Base-by-base conservation (phyloP, 306 rosid species). In the Corylus avellana region DNA sequence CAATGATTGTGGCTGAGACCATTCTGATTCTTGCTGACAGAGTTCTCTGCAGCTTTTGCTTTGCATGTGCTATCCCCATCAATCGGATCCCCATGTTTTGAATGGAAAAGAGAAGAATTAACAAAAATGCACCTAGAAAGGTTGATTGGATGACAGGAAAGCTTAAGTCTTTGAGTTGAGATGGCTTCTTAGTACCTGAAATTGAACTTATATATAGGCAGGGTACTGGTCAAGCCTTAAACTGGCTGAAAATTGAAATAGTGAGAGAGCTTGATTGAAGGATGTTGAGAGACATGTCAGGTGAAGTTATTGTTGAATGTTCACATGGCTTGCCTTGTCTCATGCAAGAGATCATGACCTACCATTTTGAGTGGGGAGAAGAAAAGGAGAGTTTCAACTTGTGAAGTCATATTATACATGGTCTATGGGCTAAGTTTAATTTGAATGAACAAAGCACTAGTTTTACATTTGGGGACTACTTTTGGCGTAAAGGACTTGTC, bases 201-300 rank as follows among this genome's bases (percentile, higher is more conserved):
- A 1, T 29, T 29, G 1, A 29, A 29, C 69, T 77, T 81, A 82
- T 59, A 82, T 59, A 83, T 77, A 46, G 82, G 78, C 61, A 44
- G 77, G 27, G 77, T 29, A 22, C 22, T 22, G 32, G 32, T 77
- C 25, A 78, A 75, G 70, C 27, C 67, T 47, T 77, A 44, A 70
- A 39, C 39, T 82, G 32, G 74, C 32, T 29, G 32, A 29, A 29
- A 29, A 50, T 27, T 71, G 74, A 72, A 70, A 70, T 20, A 71
- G 79, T 49, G 77, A 61, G 85, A 67, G 59, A 67, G 59, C 53
- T 67, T 47, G 56, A 75, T 3, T 68, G 72, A 50, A 85, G 88
- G 90, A 91, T 82, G 89, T 83, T 77, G 75, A 84, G 88, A 82
- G 88, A 92, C 98, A 91, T 86, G 77, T 87, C 98, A 95, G 89